Base-by-base conservation (phyloP, 345 rosid species). In the Citrus trifoliata region DNA sequence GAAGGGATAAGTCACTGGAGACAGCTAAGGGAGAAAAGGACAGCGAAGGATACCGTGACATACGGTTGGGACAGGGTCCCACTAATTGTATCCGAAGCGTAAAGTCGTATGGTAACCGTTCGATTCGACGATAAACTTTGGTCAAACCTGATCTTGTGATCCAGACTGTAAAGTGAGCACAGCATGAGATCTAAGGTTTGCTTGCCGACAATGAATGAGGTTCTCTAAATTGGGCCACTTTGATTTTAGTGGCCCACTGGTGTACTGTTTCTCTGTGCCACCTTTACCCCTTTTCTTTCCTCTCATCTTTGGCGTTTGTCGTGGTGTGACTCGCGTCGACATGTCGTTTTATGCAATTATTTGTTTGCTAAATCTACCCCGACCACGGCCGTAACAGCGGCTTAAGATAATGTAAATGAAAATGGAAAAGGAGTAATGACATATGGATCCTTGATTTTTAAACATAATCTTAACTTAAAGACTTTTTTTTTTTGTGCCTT, bases 121-220 rank as follows among this genome's bases (percentile, higher is more conserved):
- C 76, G 83, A 80, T 79, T 80, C 63, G 46, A 32, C 67, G 42
- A 25, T 38, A 77, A 69, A 24, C 42, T 16, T 30, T 56, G 51
- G 70, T 71, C 74, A 35, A 76, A 33, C 53, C 12, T 38, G n/a
- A 35, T 7, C 10, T 25, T 21, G 40, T 48, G 70, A 21, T 74
- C 86, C 86, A 73, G 86, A 5, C 86, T 83, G 86, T 83, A 72
- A 80, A 76, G 67, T 35, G 30, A 10, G 32, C 6, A 53, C 13
- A n/a, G 66, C 66, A 33, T 53, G 53, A 27, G 65, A 24, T 35
- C 18, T 27, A 22, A 7, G 13, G 59, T 64, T 63, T 6, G 32
- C 69, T 21, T 75, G 78, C 71, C 71, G 71, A 75, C 78, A 65
- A 75, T 10, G 48, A 35, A 72, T 10, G 58, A 28, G 56, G 55